Evolutionary conservation across 1,284 basidiomycete genomes (phyloP).

Genomic region (Ceratorhiza oryzae-sativae): DNA sequence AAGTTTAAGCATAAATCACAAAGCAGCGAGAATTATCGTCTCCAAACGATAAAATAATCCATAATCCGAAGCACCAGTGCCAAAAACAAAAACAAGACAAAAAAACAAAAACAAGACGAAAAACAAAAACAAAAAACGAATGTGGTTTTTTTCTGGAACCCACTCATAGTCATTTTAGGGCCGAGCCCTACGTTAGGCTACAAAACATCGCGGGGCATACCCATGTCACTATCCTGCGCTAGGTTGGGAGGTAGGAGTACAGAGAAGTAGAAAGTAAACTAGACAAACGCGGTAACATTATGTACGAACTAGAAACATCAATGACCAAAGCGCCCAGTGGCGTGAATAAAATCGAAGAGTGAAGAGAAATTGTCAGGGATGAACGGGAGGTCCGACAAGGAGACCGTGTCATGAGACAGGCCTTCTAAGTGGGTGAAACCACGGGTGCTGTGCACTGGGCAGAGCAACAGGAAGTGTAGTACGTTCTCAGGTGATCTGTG

Average conservation of each 20-base stretch:
- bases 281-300: neutral
- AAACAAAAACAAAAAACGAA: too few species aligned
- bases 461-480: conserved; percentile 4
- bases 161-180: neutral
- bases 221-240: too few species aligned
- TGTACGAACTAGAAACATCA: neutral
- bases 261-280: neutral
- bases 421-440: neutral
- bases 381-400: neutral
- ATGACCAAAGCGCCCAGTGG: neutral
- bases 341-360: conserved; percentile 3
- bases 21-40: neutral
- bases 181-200: neutral
- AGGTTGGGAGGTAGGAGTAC: neutral
- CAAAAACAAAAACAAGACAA: too few species aligned
- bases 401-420: neutral
- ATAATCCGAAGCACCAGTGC: too few species aligned
- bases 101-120: too few species aligned
- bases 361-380: neutral
- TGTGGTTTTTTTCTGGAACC: neutral
- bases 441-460: neutral
- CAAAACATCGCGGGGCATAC: neutral
- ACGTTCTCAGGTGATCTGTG: neutral
- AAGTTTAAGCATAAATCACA: neutral
- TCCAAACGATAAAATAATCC: neutral